Evolutionary conservation across 129 eudicot species (phyloP).

Genomic region (Gnaphalium uliginosum): DNA sequence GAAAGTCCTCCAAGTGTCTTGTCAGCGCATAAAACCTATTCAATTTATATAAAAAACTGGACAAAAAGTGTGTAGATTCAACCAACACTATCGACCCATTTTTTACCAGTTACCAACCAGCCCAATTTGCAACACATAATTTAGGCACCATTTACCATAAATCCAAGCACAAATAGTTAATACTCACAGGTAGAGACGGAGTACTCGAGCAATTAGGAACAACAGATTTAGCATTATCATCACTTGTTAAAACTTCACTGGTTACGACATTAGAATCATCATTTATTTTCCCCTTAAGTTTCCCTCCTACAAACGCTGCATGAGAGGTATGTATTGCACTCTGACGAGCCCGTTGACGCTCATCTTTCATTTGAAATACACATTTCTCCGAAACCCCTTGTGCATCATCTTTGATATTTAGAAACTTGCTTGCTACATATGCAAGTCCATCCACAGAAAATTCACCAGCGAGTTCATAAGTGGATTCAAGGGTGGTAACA

Average conservation of each 20-base stretch:
- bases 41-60: neutral
- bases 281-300: neutral
- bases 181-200: constrained; percentile 66
- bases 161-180: neutral
- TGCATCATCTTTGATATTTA: constrained; percentile 41
- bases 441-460: constrained; percentile 47
- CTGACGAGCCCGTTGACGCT: constrained; percentile 17
- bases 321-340: neutral
- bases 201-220: constrained; percentile 33
- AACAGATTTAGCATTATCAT: constrained; percentile 25
- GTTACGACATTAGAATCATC: constrained; percentile 17
- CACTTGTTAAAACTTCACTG: constrained; percentile 16
- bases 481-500: constrained; percentile 26
- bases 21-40: neutral
- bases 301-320: neutral
- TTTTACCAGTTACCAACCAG: neutral
- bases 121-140: neutral
- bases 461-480: constrained; percentile 18
- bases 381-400: constrained; percentile 20
- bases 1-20: neutral
- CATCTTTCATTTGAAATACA: constrained; percentile 30
- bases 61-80: neutral
- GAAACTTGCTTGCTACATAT: constrained; percentile 34
- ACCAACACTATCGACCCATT: neutral
- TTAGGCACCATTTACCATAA: neutral